phyloP scores from a whole-genome alignment of 495 filamentous ascomycete species.

The Xylaria acuta region DNA sequence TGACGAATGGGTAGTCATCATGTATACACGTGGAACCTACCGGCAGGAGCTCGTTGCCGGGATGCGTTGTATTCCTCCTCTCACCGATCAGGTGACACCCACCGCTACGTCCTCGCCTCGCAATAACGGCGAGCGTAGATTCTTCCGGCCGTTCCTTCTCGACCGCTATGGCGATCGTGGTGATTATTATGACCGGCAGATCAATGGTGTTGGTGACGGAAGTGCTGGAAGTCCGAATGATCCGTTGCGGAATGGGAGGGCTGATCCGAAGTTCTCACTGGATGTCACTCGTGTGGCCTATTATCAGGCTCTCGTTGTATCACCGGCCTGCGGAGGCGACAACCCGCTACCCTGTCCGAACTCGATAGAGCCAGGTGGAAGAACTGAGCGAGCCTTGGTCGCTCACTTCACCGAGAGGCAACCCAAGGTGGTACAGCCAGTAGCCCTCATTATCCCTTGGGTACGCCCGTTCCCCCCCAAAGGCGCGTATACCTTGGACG shows the following conservation, averaged over 20 bases:
- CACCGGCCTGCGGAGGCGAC: background rate
- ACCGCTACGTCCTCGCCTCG: background rate
- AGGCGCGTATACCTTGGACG: background rate
- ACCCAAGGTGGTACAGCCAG: background rate
- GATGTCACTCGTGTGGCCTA: background rate
- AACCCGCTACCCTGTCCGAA: background rate
- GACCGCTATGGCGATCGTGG: background rate
- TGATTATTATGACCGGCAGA: background rate
- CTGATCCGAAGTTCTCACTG: background rate
- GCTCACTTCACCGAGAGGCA: background rate
- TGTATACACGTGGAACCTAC: background rate
- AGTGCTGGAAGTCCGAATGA: background rate
- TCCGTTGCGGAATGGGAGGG: background rate
- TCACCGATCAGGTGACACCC: background rate
- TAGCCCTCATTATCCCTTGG: background rate
- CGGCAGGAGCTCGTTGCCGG: background rate
- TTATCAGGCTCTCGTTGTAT: constrained; percentile 2
- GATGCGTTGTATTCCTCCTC: background rate
- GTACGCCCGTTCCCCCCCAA: background rate
- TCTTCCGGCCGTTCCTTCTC: background rate
- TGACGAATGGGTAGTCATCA: background rate
- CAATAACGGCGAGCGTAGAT: background rate
- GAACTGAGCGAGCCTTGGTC: background rate
- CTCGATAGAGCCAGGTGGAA: background rate
- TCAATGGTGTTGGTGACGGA: background rate